These are phyloP conservation scores for Phytopythium montanum DNA, from an alignment of 352 stramenopile genomes.

Conservation along the genomic window DNA sequence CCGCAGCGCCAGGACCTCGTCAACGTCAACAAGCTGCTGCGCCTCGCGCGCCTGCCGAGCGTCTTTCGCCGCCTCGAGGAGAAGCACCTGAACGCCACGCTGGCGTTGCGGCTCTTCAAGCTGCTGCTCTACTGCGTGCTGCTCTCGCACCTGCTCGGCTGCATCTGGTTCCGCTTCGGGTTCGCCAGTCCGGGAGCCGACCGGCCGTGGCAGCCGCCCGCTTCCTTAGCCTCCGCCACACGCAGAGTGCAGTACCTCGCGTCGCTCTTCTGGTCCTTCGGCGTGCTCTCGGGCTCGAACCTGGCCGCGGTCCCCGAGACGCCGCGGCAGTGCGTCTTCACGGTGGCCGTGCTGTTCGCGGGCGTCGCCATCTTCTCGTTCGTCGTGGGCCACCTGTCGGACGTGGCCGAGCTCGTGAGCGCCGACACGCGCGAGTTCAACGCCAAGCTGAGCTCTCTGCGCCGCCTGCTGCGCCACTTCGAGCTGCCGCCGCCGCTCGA, in stretches of 20 bases:
- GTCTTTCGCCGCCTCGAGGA: constrained; percentile 29
- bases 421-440: constrained; percentile 57
- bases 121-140: constrained; percentile 45
- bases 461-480: constrained; percentile 55
- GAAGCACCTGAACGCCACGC: constrained; percentile 34
- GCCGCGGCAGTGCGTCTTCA: constrained; percentile 37
- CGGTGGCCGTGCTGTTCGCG: constrained; percentile 31
- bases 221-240: constrained; percentile 6
- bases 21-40: constrained; percentile 53
- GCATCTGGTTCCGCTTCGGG: constrained; percentile 59
- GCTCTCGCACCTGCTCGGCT: constrained; percentile 45
- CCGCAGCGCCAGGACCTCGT: constrained; percentile 25
- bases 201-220: constrained; percentile 11
- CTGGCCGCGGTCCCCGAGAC: constrained; percentile 39
- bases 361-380: constrained; percentile 52
- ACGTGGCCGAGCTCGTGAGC: constrained; percentile 50
- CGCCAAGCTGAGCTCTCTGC: constrained; percentile 44
- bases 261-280: constrained; percentile 56
- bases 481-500: constrained; percentile 34
- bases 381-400: constrained; percentile 53
- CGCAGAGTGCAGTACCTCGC: constrained; percentile 29
- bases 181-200: background rate
- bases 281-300: constrained; percentile 47
- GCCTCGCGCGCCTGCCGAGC: constrained; percentile 21
- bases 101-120: constrained; percentile 43